phyloP scores from a whole-genome alignment of 1,139 yeast species.

The Blastobotrys serpentis region DNA sequence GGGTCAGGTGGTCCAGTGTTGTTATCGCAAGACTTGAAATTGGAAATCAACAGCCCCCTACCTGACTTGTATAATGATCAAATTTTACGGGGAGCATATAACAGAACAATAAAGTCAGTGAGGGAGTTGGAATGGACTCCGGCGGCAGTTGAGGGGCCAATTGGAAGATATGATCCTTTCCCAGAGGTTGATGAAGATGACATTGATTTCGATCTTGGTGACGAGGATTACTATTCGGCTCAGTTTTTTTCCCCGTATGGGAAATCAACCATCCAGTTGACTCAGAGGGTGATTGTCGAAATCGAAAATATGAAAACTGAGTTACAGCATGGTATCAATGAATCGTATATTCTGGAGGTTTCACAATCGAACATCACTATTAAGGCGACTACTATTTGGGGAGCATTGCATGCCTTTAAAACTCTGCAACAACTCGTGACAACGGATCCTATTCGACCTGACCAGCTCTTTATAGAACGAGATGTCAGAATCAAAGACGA shows the following conservation, averaged over 20 bases:
- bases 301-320: constrained; percentile 35
- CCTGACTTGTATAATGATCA: constrained; percentile 17
- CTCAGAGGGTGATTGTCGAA: constrained; percentile 1
- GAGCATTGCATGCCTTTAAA: constrained; percentile 45
- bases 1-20: constrained; percentile 24
- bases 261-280: neutral
- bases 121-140: constrained; percentile 28
- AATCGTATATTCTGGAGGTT: constrained; percentile 37
- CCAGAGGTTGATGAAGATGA: constrained; percentile 17
- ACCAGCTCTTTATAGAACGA: constrained; percentile 39
- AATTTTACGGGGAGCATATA: constrained; percentile 24
- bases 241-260: neutral
- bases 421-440: constrained; percentile 46
- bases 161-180: constrained; percentile 26
- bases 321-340: constrained; percentile 43
- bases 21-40: constrained; percentile 20
- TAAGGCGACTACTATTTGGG: constrained; percentile 33
- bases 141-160: constrained; percentile 27
- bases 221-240: neutral
- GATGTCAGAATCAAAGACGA: constrained; percentile 42
- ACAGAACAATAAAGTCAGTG: constrained; percentile 21
- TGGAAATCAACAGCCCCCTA: constrained; percentile 17
- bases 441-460: constrained; percentile 11
- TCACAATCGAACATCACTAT: constrained; percentile 1
- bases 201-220: constrained; percentile 3